phyloP scores from a whole-genome alignment of 2,329 filamentous ascomycete species.

The Didymella glomerata region DNA sequence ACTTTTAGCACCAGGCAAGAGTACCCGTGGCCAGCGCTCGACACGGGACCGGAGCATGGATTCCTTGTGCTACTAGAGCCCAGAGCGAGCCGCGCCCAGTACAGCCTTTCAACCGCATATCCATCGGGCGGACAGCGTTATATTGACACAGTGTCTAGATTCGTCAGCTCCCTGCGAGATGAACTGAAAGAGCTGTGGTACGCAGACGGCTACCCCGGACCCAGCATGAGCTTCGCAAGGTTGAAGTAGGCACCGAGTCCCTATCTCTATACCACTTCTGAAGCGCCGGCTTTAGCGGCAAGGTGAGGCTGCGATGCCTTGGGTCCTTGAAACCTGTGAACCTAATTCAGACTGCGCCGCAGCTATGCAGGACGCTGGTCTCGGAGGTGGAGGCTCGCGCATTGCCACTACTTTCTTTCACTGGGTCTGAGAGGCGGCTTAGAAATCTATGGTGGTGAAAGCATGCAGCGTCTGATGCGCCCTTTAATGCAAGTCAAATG shows the following conservation, averaged over 20 bases:
- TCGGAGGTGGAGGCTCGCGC: background rate
- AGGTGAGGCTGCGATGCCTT: background rate
- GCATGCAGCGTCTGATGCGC: background rate
- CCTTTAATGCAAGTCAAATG: slow-evolving; percentile 1
- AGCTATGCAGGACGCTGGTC: background rate
- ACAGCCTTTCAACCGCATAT: background rate
- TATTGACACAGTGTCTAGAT: background rate
- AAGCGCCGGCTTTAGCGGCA: slow-evolving; percentile 3
- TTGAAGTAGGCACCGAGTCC: background rate
- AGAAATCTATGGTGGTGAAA: background rate
- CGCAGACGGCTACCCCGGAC: background rate
- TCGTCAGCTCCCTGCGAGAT: background rate
- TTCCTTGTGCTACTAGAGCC: slow-evolving; percentile 14
- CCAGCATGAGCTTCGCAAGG: background rate
- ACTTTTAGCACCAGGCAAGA: slow-evolving; percentile 7
- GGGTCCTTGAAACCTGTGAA: background rate
- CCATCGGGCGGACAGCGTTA: background rate
- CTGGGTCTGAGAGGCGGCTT: background rate
- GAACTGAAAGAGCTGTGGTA: background rate
- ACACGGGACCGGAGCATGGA: slow-evolving; percentile 14
- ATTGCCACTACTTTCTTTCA: background rate
- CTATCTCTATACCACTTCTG: background rate
- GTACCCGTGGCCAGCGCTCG: slow-evolving; percentile 5
- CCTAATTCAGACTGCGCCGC: slow-evolving; percentile 6
- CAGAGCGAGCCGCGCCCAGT: slow-evolving; percentile 7